phyloP scores from a whole-genome alignment of 1,284 basidiomycete genomes.

The Pholiota adiposa region DNA sequence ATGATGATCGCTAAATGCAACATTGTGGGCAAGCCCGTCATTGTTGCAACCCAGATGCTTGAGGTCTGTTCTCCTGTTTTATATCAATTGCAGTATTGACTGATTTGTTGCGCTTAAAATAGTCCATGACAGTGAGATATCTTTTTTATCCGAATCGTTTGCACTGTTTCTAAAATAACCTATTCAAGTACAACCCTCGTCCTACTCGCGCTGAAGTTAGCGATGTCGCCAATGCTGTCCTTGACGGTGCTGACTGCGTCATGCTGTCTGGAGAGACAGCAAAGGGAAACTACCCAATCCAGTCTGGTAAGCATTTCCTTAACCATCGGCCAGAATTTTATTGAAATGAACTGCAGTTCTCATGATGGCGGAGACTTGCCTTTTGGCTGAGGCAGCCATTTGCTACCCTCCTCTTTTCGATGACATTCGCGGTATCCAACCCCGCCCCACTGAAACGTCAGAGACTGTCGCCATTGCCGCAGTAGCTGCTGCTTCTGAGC shows the following conservation, averaged over 20 bases:
- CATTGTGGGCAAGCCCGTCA: constrained; percentile 95
- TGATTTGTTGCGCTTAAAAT: constrained; percentile 17
- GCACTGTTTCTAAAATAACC: constrained; percentile 21
- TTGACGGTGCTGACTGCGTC: constrained; percentile 97
- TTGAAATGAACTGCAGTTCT: constrained; percentile 60
- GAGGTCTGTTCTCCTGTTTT: constrained; percentile 58
- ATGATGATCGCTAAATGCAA: constrained; percentile 99
- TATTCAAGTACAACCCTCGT: constrained; percentile 85
- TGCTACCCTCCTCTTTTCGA: constrained; percentile 93
- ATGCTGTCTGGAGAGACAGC: constrained; percentile 99
- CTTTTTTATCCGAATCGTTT: neutral
- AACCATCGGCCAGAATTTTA: neutral
- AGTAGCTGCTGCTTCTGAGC: constrained; percentile 93
- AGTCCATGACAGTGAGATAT: constrained; percentile 88
- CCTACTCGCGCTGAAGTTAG: constrained; percentile 97
- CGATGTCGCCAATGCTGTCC: constrained; percentile 96
- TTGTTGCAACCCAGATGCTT: constrained; percentile 99
- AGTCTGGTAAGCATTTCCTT: constrained; percentile 70
- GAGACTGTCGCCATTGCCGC: constrained; percentile 95
- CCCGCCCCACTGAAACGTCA: constrained; percentile 87
- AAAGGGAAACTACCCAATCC: constrained; percentile 92
- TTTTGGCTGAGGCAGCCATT: constrained; percentile 92
- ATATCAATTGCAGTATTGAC: constrained; percentile 2
- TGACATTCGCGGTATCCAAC: constrained; percentile 79
- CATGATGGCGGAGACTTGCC: constrained; percentile 99